Evolutionary conservation across 208 protist genomes (phyloP), one percentile per base, ranked within the genome.

Genomic region (Crithidia brevicula): DNA sequence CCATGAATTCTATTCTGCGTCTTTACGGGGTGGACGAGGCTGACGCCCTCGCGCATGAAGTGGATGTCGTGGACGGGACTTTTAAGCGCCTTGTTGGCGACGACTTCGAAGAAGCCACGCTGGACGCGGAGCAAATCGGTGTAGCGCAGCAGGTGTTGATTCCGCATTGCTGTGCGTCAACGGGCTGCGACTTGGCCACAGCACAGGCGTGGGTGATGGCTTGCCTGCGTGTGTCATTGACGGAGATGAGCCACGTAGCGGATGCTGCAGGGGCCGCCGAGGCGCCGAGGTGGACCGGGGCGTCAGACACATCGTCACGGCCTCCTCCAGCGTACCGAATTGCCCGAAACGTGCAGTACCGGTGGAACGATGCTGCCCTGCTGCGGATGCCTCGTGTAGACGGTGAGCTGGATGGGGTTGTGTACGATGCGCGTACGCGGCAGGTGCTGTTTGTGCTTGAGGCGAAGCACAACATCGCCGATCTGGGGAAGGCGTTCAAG

Each of bases 381-480:
- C 23, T 33, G 38, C n/a, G 52, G 33, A 13, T 51, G 27, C 16
- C 27, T 2, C 3, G 38, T 27, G n/a, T 28, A 4, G 9, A 11
- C 7, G 72, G 72, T 23, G 72, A 72, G 22, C 50, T 78, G 28
- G 72, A 78, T 31, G 72, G 46, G 2, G 31, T 78, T 1, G 23
- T 78, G 9, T 63, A 33, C n/a, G 72, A 72, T 23, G 63, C 54
- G 9, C 27, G 38, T 0, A 52, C 63, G 1, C 64, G 40, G 8
- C 50, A 72, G 43, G 65, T 65, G 15, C 50, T 72, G 5, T 78
- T 78, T 20, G 22, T 78, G 49, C 5, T 75, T 1, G 72, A 78
- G 59, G 49, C 62, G 45, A 78, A 78, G 72, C 53, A 40, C 30
- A 72, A 72, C 59, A 50, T 68, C 22, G 72, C 56, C 8, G 72